These are phyloP conservation scores for Phytophthora cactorum DNA, from an alignment of 352 stramenopile genomes.

Conservation along the genomic window DNA sequence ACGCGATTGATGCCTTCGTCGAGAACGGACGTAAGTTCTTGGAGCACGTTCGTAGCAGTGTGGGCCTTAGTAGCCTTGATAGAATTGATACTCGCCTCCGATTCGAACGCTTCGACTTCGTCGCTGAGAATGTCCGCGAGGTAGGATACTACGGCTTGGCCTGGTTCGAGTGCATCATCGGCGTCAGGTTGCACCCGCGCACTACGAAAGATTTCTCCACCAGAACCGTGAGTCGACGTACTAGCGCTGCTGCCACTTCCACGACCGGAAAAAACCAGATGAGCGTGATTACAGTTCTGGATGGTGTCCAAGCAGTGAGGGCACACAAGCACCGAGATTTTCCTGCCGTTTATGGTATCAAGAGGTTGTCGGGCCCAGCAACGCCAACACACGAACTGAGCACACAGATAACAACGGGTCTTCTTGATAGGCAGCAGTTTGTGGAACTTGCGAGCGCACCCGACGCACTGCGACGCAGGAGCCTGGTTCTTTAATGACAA, in stretches of 20 bases:
- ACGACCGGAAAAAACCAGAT: constrained; percentile 22
- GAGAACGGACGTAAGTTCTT: constrained; percentile 37
- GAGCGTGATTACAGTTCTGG: constrained; percentile 48
- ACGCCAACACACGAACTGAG: constrained; percentile 39
- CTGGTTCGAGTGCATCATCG: constrained; percentile 14
- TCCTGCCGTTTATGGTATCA: constrained; percentile 32
- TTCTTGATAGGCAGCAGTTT: constrained; percentile 33
- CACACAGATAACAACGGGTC: constrained; percentile 43
- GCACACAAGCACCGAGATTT: constrained; percentile 50
- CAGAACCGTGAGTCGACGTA: constrained; percentile 22
- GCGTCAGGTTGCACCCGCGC: constrained; percentile 19
- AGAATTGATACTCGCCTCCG: background rate
- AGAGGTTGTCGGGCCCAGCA: constrained; percentile 39
- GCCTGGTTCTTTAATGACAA: background rate
- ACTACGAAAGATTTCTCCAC: constrained; percentile 7
- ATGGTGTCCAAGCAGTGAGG: constrained; percentile 49
- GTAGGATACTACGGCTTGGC: constrained; percentile 24
- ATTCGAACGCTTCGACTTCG: constrained; percentile 5
- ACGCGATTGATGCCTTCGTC: constrained; percentile 31
- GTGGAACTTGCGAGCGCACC: constrained; percentile 51
- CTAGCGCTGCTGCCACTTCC: constrained; percentile 22
- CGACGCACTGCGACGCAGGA: constrained; percentile 42
- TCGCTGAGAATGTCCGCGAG: constrained; percentile 15
- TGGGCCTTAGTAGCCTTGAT: constrained; percentile 1
- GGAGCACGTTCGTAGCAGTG: constrained; percentile 50